Evolutionary conservation across 495 filamentous ascomycete species (phyloP).

Genomic region (Aspergillus ostianus): DNA sequence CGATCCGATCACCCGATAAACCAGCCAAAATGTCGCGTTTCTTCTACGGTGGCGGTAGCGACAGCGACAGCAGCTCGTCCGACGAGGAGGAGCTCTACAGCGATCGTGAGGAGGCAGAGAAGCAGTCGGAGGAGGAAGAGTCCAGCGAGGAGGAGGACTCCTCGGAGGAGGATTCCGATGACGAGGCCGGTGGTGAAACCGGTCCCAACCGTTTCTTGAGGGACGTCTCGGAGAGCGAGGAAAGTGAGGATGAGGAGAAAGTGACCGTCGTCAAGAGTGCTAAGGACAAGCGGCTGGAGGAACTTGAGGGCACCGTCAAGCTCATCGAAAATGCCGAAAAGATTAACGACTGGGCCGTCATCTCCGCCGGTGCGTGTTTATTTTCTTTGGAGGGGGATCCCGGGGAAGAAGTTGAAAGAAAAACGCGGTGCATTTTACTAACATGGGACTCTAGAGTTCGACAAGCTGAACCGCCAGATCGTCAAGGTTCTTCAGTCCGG

Average conservation of each 20-base stretch:
- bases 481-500: slow-evolving; percentile 72
- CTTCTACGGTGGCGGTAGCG: slow-evolving; percentile 90
- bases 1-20: slow-evolving; percentile 20
- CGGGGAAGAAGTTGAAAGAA: slow-evolving; percentile 9
- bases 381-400: background rate
- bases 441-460: slow-evolving; percentile 67
- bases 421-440: slow-evolving; percentile 17
- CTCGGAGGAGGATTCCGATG: slow-evolving; percentile 54
- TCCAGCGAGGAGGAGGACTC: slow-evolving; percentile 66
- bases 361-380: slow-evolving; percentile 73
- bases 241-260: slow-evolving; percentile 78
- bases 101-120: slow-evolving; percentile 66
- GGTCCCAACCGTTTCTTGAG: slow-evolving; percentile 80
- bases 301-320: slow-evolving; percentile 83
- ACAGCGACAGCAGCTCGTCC: slow-evolving; percentile 69
- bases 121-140: slow-evolving; percentile 71
- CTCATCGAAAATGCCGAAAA: slow-evolving; percentile 94
- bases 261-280: slow-evolving; percentile 89
- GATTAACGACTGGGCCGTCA: slow-evolving; percentile 94
- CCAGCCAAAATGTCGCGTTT: slow-evolving; percentile 73
- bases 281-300: slow-evolving; percentile 94
- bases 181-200: slow-evolving; percentile 60
- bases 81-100: slow-evolving; percentile 92
- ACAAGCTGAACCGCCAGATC: slow-evolving; percentile 92
- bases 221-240: slow-evolving; percentile 73